Percentiles rank a stretch among this genome's conserved stretches.
These are phyloP conservation scores for Durotheca rogersii DNA, from an alignment of 495 filamentous ascomycete species.

Conservation along the genomic window DNA sequence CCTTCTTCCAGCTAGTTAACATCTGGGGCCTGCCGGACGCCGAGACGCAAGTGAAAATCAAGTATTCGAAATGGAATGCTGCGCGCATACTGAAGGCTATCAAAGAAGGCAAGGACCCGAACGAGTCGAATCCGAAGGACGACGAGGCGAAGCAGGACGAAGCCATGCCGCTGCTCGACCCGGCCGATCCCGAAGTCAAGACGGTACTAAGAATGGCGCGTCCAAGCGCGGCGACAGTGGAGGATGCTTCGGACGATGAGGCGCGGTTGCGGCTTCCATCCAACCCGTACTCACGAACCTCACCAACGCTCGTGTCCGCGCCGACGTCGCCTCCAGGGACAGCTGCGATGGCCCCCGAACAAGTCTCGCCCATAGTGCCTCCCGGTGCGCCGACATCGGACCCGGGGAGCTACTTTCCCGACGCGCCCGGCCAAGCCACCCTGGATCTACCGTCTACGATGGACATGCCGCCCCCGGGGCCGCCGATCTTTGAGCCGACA, in stretches of 20 bases:
- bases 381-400: conserved; percentile 31
- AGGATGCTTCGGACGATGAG: conserved; percentile 53
- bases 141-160: conserved; percentile 34
- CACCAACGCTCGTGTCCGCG: conserved; percentile 36
- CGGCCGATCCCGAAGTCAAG: conserved; percentile 64
- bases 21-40: conserved; percentile 76
- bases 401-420: conserved; percentile 33
- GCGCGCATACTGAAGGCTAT: conserved; percentile 86
- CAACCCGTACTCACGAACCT: conserved; percentile 41
- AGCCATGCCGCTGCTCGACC: conserved; percentile 55
- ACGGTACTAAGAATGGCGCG: conserved; percentile 45
- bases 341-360: conserved; percentile 28
- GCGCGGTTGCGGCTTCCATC: conserved; percentile 35
- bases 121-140: conserved; percentile 75
- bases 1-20: conserved; percentile 83
- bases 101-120: conserved; percentile 89
- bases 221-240: conserved; percentile 59
- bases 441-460: conserved; percentile 32
- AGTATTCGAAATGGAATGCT: conserved; percentile 95
- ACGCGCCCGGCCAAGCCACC: conserved; percentile 8
- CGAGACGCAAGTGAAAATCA: conserved; percentile 83
- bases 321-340: conserved; percentile 46
- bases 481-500: conserved; percentile 1
- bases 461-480: conserved; percentile 31
- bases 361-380: conserved; percentile 43